These are phyloP conservation scores for Phytophthora ramorum DNA, from an alignment of 352 stramenopile genomes.

Conservation along the genomic window DNA sequence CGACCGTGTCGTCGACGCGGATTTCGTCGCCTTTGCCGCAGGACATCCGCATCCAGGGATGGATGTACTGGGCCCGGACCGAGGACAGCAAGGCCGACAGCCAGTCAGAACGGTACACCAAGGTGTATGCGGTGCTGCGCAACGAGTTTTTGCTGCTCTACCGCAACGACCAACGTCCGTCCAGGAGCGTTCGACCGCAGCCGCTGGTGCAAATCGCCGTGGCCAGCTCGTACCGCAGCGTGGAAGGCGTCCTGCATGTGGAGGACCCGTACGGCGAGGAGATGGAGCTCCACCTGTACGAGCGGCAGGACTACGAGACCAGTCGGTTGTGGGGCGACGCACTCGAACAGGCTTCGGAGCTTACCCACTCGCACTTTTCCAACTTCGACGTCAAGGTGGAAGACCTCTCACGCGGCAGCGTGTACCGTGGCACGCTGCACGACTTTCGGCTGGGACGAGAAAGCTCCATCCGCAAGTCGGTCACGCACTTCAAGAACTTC, in stretches of 20 bases:
- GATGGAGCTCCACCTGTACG: slow-evolving; percentile 83
- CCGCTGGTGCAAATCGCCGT: slow-evolving; percentile 75
- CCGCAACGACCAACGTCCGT: slow-evolving; percentile 53
- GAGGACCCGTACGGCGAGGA: slow-evolving; percentile 68
- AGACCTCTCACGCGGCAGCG: slow-evolving; percentile 62
- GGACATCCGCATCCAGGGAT: slow-evolving; percentile 53
- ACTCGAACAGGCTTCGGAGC: slow-evolving; percentile 61
- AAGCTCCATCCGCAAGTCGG: slow-evolving; percentile 27
- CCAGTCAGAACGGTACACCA: slow-evolving; percentile 64
- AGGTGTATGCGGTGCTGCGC: slow-evolving; percentile 73
- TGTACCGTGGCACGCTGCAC: slow-evolving; percentile 68
- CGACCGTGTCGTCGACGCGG: slow-evolving; percentile 19
- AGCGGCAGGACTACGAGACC: slow-evolving; percentile 46
- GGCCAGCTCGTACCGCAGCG: slow-evolving; percentile 49
- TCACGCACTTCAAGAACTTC: slow-evolving; percentile 50
- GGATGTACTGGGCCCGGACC: slow-evolving; percentile 78
- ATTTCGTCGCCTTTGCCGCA: slow-evolving; percentile 45
- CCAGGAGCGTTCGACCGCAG: slow-evolving; percentile 42
- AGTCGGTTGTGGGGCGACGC: slow-evolving; percentile 49
- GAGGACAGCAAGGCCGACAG: slow-evolving; percentile 22
- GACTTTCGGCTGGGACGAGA: slow-evolving; percentile 46
- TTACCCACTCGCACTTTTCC: slow-evolving; percentile 70
- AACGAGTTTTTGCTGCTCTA: slow-evolving; percentile 77
- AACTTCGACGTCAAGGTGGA: slow-evolving; percentile 70
- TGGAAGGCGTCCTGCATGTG: slow-evolving; percentile 55